These are phyloP conservation scores for Amyloporia xantha DNA, from an alignment of 768 basidiomycete genomes.

Conservation along the genomic window DNA sequence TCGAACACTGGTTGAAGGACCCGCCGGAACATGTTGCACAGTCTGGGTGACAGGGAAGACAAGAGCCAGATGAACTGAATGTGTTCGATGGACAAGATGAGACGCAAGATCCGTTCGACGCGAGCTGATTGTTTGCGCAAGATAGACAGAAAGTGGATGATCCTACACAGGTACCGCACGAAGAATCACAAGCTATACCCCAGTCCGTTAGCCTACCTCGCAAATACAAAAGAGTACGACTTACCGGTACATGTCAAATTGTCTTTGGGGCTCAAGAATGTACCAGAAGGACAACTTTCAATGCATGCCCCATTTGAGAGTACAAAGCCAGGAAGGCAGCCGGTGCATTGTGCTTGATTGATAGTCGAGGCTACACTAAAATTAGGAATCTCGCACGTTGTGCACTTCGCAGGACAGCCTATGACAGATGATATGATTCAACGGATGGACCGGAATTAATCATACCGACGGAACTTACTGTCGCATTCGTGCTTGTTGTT, in stretches of 20 bases:
- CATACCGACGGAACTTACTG: slow-evolving; percentile 39
- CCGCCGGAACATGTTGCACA: slow-evolving; percentile 79
- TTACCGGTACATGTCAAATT: slow-evolving; percentile 69
- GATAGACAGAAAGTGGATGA: slow-evolving; percentile 66
- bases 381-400: slow-evolving; percentile 64
- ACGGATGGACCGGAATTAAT: neutral
- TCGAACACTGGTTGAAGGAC: slow-evolving; percentile 72
- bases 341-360: slow-evolving; percentile 63
- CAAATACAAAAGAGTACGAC: slow-evolving; percentile 24
- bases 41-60: slow-evolving; percentile 78
- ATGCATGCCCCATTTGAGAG: slow-evolving; percentile 68
- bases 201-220: slow-evolving; percentile 4
- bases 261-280: slow-evolving; percentile 64
- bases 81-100: slow-evolving; percentile 67
- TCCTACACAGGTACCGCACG: slow-evolving; percentile 67
- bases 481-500: slow-evolving; percentile 82
- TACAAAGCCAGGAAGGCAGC: slow-evolving; percentile 71
- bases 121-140: slow-evolving; percentile 60
- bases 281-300: slow-evolving; percentile 62
- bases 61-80: slow-evolving; percentile 59
- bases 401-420: slow-evolving; percentile 84
- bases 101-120: slow-evolving; percentile 69
- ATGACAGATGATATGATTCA: slow-evolving; percentile 7
- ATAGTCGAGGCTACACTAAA: slow-evolving; percentile 66
- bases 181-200: slow-evolving; percentile 56